phyloP scores from a whole-genome alignment of 2,329 filamentous ascomycete species.

The Canariomyces notabilis region DNA sequence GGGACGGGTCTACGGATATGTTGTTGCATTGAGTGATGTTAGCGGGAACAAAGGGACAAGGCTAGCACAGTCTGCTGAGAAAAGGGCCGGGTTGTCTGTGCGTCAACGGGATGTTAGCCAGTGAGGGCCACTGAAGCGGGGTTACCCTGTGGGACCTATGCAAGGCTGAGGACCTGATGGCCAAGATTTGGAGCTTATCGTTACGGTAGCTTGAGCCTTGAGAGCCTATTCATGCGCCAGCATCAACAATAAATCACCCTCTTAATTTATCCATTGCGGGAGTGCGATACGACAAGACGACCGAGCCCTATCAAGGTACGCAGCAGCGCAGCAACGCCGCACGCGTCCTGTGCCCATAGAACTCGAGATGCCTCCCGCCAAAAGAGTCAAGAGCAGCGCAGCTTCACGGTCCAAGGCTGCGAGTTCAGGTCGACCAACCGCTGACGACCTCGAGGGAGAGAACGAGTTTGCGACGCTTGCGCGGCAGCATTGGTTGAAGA shows the following conservation, averaged over 20 bases:
- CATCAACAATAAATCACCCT: background rate
- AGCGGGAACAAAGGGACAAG: slow-evolving; percentile 5
- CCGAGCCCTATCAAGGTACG: too few relatives aligned
- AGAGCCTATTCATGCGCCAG: background rate
- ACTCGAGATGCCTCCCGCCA: slow-evolving; percentile 51
- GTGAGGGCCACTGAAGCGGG: slow-evolving; percentile 3
- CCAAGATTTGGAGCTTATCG: slow-evolving; percentile 6
- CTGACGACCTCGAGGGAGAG: slow-evolving; percentile 66
- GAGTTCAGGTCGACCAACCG: slow-evolving; percentile 51
- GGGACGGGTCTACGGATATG: too few relatives aligned
- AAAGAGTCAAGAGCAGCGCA: slow-evolving; percentile 51
- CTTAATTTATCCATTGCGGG: slow-evolving; percentile 18
- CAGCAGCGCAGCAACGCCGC: too few relatives aligned
- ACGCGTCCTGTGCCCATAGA: slow-evolving; percentile 19
- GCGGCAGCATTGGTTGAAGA: slow-evolving; percentile 76
- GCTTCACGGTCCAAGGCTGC: slow-evolving; percentile 38
- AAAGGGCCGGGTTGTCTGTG: background rate
- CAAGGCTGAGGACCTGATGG: slow-evolving; percentile 15
- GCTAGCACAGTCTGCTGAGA: slow-evolving; percentile 1
- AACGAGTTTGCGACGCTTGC: slow-evolving; percentile 72
- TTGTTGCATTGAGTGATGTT: background rate
- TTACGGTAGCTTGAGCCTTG: too few relatives aligned
- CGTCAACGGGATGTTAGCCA: background rate
- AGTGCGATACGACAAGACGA: slow-evolving; percentile 19
- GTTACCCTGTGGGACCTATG: slow-evolving; percentile 6